Percentiles rank a stretch among this genome's conserved stretches.
Evolutionary conservation across 208 protist species (phyloP).

Genomic region (Crithidia bombi): DNA sequence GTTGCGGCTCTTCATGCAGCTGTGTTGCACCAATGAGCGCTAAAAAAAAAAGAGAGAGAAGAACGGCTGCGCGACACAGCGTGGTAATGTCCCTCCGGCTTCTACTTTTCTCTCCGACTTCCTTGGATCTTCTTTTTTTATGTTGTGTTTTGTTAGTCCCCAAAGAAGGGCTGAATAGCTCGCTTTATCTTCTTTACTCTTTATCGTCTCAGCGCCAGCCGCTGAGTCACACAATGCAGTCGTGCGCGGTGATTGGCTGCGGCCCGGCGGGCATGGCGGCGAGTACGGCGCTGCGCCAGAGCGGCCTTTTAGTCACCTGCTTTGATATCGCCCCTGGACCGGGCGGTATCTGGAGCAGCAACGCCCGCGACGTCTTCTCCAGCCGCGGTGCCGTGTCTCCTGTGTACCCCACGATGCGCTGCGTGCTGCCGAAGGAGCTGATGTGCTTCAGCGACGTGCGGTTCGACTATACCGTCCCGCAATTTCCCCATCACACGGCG

Average conservation of each 20-base stretch:
- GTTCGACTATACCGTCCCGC: slow-evolving; percentile 82
- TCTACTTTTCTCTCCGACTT: neutral
- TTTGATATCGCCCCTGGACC: slow-evolving; percentile 69
- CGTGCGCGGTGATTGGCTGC: slow-evolving; percentile 89
- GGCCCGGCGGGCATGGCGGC: slow-evolving; percentile 86
- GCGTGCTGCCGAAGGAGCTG: slow-evolving; percentile 86
- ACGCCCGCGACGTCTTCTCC: slow-evolving; percentile 72
- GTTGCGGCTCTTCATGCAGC: no score
- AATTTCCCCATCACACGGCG: slow-evolving; percentile 87
- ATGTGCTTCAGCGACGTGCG: slow-evolving; percentile 84
- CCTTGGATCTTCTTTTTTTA: slow-evolving; percentile 1
- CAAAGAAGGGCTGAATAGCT: no score
- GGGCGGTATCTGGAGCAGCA: slow-evolving; percentile 83
- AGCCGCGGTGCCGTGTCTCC: slow-evolving; percentile 74
- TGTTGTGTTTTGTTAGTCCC: no score
- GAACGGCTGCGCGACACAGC: no score
- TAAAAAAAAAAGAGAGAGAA: no score
- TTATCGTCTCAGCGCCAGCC: neutral
- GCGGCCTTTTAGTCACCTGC: slow-evolving; percentile 86
- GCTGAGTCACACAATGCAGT: slow-evolving; percentile 50
- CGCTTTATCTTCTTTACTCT: slow-evolving; percentile 6
- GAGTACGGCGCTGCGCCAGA: slow-evolving; percentile 63
- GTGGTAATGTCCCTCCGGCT: neutral
- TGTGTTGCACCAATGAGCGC: no score
- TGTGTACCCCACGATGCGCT: slow-evolving; percentile 83